Evolutionary conservation across 768 basidiomycete genomes (phyloP), one percentile per base, ranked within the genome.

Genomic region (Leccinum imitatum): DNA sequence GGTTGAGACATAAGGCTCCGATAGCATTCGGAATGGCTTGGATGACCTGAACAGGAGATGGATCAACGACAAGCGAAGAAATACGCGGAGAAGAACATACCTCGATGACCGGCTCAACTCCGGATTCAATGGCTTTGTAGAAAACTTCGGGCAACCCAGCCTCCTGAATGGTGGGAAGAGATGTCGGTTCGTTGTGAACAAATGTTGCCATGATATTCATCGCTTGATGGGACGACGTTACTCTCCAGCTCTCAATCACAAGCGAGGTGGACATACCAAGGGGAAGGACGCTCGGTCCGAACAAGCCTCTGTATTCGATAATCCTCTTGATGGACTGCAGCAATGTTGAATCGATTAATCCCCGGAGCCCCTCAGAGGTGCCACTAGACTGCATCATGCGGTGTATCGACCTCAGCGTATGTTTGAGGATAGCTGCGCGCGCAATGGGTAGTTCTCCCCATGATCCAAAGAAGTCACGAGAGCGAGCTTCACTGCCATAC

Each of bases 171-270:
- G 96, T 88, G 2, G 86, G 79, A 58, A 99, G 77, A 15, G 93
- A 97, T 0, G 95, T 98, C 7, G 97, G 97, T 73, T 99, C 97
- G 64, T 98, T 99, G 79, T 99, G 96, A 9, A 98, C 87, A 74
- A 98, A 98, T 0, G 94, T 94, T 14, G 94, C 87, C 87, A 97
- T 93, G 69, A 95, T 89, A 71, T 95, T 94, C 78, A 95, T 92
- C 5, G 92, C 94, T 66, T 56, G 33, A 9, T 56, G 35, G 4
- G 56, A 21, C 6, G 37, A 35, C 17, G 64, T 69, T 55, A 69
- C 33, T 59, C 41, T 37, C 31, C 31, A 51, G n/a, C 17, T 53
- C 4, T 54, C 13, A 2, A 52, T 19, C 4, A 30, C 19, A 44
- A 61, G 51, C 15, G 30, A 27, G 50, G 33, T 35, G 19, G 48